Base-by-base conservation (phyloP, 2,329 filamentous ascomycete species). In the Fusarium cicatricum region DNA sequence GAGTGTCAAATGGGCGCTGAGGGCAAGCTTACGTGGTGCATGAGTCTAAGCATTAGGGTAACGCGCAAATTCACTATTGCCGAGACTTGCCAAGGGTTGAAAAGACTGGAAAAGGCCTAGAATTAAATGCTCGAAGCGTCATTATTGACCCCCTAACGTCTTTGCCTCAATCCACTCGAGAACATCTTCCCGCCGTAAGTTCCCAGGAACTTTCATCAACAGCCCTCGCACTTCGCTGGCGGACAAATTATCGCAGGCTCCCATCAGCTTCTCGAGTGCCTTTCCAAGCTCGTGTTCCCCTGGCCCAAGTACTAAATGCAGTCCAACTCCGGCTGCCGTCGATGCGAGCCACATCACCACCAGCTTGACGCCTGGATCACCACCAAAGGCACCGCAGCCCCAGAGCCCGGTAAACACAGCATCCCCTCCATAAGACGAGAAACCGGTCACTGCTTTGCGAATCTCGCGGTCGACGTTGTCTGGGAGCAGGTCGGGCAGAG, bases 351-450 rank as follows among this genome's bases (percentile, higher is more conserved):
- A 76, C 11, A 75, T 44, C 5, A 74, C 5, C 2, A 69, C 31
- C 37, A 71, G 44, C 44, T 76, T 76, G 0, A 70, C 60, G 3
- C 62, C 71, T 14, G 69, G 68, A 33, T 74, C 70, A 3, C 72
- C 72, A 10, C 71, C 70, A 23, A 75, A 76, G 0, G 72, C 73
- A 19, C 73, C 72, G 17, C 74, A 76, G 3, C 73, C 73, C 72
- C 73, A 75, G 4, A 70, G 56, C 0, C 71, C 72, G 1, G 66
- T 67, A 42, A 65, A 69, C 0, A 75, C 43, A 10, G 51, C 19
- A n/a, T 56, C 41, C 2, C 46, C 53, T 19, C 39, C 15, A 29
- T 61, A 60, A 1, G 69, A 67, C 0, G 60, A 59, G 31, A 74
- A 74, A 0, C 71, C 71, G 2, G 63, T 55, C 31, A 52, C 52